Base-by-base conservation (phyloP, 169 alveolate genomes). In the Plasmodium relictum region DNA sequence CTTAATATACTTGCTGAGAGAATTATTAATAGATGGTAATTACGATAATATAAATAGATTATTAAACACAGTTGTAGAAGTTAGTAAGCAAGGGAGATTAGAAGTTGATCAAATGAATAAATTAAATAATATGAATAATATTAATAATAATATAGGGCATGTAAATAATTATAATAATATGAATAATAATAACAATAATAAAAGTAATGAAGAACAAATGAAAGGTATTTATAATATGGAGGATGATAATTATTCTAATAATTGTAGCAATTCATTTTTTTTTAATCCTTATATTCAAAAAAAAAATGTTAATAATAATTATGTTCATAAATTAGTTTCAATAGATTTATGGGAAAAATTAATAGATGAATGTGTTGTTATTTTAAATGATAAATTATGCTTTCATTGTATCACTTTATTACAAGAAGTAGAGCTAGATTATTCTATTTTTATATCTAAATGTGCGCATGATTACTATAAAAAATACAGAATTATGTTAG, bases 401-500 rank as follows among this genome's bases (percentile, higher is more conserved):
- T 87, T 70, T 66, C 72, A 87, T 62, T 73, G 88, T 20, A 73
- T 87, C 37, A 45, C 70, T 31, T 26, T 73, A 22, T 42, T 87
- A 61, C 68, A 66, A 48, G 88, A 87, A 56, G 83, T 87, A 7
- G 88, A 73, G 37, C 59, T 87, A 48, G 92, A 87, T 87, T 65
- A 74, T 48, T 73, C 92, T 2, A 73, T 87, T 42, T 87, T 87
- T 71, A 87, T 87, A 22, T 87, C 92, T 3, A 87, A 87, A 50
- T 63, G 88, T 52, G 92, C 92, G 14, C 88, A 73, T 87, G 88
- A 73, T 87, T 87, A 87, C 70, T 87, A 73, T 31, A 87, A 87
- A 62, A 87, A 71, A 31, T 74, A 87, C 42, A 16, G 92, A 50
- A 87, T 87, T 59, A 73, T 87, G 92, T 42, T 87, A 71, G 92